These are phyloP conservation scores for Boechera stricta DNA, from an alignment of 345 rosid genomes.

Conservation along the genomic window DNA sequence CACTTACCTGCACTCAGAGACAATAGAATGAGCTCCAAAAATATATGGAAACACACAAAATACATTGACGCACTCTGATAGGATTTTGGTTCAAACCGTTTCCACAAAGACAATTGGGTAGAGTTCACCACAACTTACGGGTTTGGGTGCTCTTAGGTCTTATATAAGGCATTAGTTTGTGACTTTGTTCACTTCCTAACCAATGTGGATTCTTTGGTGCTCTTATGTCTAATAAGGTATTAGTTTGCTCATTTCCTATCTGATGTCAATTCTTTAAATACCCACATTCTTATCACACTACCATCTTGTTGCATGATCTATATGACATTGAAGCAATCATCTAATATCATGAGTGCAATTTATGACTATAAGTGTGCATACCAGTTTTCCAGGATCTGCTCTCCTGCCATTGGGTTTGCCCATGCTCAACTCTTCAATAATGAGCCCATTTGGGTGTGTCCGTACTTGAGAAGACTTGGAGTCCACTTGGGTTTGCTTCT, in stretches of 20 bases:
- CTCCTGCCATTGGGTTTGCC: conserved; percentile 90
- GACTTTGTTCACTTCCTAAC: not conserved
- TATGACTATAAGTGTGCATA: conserved; percentile 20
- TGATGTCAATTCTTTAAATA: not conserved
- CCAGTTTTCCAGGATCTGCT: conserved; percentile 87
- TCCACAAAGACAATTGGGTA: conserved; percentile 4
- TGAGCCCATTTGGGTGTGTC: conserved; percentile 82
- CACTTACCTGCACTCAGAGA: conserved; percentile 67
- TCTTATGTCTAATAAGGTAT: not conserved
- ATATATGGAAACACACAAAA: not conserved
- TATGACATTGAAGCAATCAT: not conserved
- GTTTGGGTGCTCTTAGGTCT: not conserved
- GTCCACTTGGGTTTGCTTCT: conserved; percentile 44
- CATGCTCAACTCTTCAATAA: conserved; percentile 81
- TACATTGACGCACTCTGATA: not conserved
- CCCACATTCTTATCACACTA: conserved; percentile 12
- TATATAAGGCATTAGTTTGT: not conserved
- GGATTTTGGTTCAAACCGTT: not conserved
- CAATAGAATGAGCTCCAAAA: conserved; percentile 8
- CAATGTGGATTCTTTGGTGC: not conserved
- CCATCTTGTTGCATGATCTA: conserved; percentile 6
- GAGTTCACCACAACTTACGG: conserved; percentile 1
- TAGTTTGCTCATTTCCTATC: not conserved
- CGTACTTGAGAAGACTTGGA: conserved; percentile 67
- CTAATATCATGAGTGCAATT: conserved; percentile 1